Base-by-base conservation (phyloP, 768 basidiomycete genomes). In the Tulasnella sp. region DNA sequence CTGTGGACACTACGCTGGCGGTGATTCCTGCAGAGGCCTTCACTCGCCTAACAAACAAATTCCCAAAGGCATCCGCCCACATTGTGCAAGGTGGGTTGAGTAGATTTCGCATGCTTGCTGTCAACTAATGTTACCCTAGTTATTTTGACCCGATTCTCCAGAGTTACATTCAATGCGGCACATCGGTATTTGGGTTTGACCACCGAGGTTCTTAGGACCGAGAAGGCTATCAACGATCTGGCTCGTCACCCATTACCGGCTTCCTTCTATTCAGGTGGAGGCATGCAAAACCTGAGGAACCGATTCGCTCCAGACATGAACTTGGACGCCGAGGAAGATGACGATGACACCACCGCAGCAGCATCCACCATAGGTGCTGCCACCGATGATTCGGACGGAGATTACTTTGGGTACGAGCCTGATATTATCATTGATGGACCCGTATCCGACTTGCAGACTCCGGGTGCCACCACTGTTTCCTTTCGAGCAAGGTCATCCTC, bases 21-120 rank as follows among this genome's bases (percentile, higher is more conserved):
- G 93, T 99, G 8, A 98, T 99, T 49, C 95, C 95, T 22, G 93
- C 95, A 2, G 91, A 96, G 64, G 95, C 93, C 3, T 99, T 99
- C 67, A 73, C 83, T 49, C 73, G 91, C 44, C 69, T 99, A 34
- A 96, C 93, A 2, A 88, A 92, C 67, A 91, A 93, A 63, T 95
- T 84, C 59, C 95, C 95, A 0, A 98, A 98, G 60, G 91, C 95
- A 3, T 87, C 91, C 32, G 91, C 92, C 3, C 90, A 92, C 59
- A 91, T 96, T 53, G 89, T 95, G 0, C 88, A 92, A 76, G 89
- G 90, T 80, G 60, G 31, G 62, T 54, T 5, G 37, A 15, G 3
- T 28, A 37, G 3, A 25, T 19, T 24, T 28, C 25, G 28, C 37
- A 16, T 31, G 16, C 32, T 12, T 22, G 24, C 28, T 9, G 31